Evolutionary conservation across 257 asterid species (phyloP), one percentile per base, ranked within the genome.

Genomic region (Solanum peruvianum): DNA sequence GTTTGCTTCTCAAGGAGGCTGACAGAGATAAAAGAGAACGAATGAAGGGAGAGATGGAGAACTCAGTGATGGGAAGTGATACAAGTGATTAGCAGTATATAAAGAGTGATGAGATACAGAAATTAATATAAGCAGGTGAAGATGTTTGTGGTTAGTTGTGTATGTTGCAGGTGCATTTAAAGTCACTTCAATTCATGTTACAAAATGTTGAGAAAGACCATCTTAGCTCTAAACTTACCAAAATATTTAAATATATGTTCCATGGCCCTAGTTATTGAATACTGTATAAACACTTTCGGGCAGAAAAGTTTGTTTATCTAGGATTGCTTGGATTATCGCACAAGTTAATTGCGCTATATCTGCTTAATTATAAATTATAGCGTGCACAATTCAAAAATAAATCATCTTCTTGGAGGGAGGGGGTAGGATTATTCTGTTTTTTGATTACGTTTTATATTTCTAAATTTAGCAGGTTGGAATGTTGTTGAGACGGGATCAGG

Each of bases 101-200:
- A 91, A 91, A 88, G 93, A 90, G 89, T 41, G 39, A 42, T 58
- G 67, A 78, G 89, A 90, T 91, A 76, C 67, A 20, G 95, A 91
- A 94, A 93, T 95, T 92, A 93, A 92, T 93, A 91, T 77, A 89
- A 91, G 87, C 95, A 89, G 97, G 93, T 93, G 91, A 91, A 89
- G 84, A 31, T 87, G 94, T 91, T 76, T 87, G 94, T 90, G 94
- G 99, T 94, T 95, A 90, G 98, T 91, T 95, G 98, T 60, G 86
- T 83, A 52, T 64, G 86, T 82, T 87, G 92, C 94, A 88, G 92
- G 87, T 20, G 95, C 94, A 93, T 93, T 94, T 89, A 94, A 89
- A 86, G 76, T 89, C 95, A 92, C 91, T 90, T 88, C 88, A 56
- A 83, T 87, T 90, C 94, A 86, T 87, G 69, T 87, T 89, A 25